phyloP scores from a whole-genome alignment of 1,284 basidiomycete species.

The Irpex sp. region DNA sequence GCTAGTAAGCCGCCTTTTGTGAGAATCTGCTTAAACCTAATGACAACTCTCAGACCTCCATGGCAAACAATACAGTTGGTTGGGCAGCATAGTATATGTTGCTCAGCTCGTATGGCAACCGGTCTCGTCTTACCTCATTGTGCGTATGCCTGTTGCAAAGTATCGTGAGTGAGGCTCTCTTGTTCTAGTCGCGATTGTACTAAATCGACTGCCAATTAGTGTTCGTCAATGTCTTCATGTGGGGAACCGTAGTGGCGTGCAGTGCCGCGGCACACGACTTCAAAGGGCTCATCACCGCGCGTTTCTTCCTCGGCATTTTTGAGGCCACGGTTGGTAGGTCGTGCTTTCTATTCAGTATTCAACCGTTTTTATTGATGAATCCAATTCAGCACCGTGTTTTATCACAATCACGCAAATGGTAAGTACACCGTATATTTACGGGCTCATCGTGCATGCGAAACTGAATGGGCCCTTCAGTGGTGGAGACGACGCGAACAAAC shows the following conservation, averaged over 20 bases:
- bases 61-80: constrained; percentile 43
- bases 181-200: not conserved
- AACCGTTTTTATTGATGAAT: not conserved
- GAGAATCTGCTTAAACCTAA: not conserved
- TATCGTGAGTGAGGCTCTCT: constrained; percentile 26
- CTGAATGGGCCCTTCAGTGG: constrained; percentile 27
- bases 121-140: constrained; percentile 39
- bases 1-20: constrained; percentile 23
- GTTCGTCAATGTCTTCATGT: constrained; percentile 38
- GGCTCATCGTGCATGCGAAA: not conserved
- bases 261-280: constrained; percentile 38
- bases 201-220: constrained; percentile 18
- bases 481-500: constrained; percentile 44
- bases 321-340: constrained; percentile 40
- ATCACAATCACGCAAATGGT: constrained; percentile 44
- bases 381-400: constrained; percentile 33
- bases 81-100: constrained; percentile 42
- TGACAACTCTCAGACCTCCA: constrained; percentile 28
- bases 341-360: not conserved
- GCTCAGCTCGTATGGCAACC: constrained; percentile 45
- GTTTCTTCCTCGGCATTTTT: constrained; percentile 42
- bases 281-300: constrained; percentile 32
- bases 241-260: constrained; percentile 35
- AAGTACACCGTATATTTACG: not conserved
- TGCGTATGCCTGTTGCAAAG: constrained; percentile 39